Evolutionary conservation across 495 filamentous ascomycete genomes (phyloP), one percentile per base, ranked within the genome.

Genomic region (Cenococcum geophilum): DNA sequence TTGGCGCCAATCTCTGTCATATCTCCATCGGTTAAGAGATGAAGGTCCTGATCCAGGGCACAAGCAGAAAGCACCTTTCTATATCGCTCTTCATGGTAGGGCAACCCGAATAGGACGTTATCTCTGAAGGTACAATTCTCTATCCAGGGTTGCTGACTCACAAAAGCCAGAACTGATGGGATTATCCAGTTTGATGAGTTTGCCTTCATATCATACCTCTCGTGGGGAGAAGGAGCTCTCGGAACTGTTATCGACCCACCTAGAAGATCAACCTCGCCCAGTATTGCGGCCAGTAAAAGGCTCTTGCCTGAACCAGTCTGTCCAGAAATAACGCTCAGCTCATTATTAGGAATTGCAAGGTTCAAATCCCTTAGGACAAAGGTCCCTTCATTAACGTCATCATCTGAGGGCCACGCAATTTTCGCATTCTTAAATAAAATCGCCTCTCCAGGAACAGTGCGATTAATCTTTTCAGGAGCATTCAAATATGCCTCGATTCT

Each of bases 401-500:
- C 71, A 65, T 85, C 79, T 0, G 83, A 78, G 1, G 89, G 87
- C 89, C 89, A 95, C 6, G 88, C 83, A 34, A 95, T 81, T 1
- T 83, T 84, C 10, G 86, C 88, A 63, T 84, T 74, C 12, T 83
- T 78, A 60, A 92, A 89, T 0, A 79, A 75, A 21, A 95, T 85
- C 11, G 77, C 74, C 1, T 81, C 76, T 0, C 81, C 77, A 27
- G 81, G 75, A 32, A 78, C 78, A 0, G 80, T 82, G 32, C 84
- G 79, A 20, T 77, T 73, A 0, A 72, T 68, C 48, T 88, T 86
- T 62, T 95, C 90, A 8, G 85, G 78, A 0, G 83, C 81, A 14
- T 76, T 70, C 16, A 95, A 77, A 62, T 90, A 92, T 8, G 82
- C 76, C 27, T 89, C 82, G 40, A 95, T 89, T 34, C 90, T 83